Evolutionary conservation across 306 rosid genomes (phyloP).

Genomic region (Arachis stenosperma): DNA sequence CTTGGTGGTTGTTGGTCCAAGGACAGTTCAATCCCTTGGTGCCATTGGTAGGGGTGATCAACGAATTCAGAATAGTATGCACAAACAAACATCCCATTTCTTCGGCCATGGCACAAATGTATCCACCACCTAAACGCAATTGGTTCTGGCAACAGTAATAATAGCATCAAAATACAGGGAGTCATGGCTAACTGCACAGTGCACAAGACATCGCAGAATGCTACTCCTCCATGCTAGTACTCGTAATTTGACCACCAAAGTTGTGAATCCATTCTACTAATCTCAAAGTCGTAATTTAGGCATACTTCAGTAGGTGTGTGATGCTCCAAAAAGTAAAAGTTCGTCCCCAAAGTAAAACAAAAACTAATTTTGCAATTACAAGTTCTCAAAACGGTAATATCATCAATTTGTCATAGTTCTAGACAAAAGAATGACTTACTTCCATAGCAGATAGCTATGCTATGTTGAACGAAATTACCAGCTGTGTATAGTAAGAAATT

Average conservation of each 20-base stretch:
- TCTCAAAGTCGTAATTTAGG: background rate
- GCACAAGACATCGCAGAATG: background rate
- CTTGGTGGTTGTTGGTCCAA: conserved; percentile 35
- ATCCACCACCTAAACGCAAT: background rate
- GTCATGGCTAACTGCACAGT: background rate
- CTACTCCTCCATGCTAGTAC: background rate
- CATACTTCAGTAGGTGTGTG: background rate
- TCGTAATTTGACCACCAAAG: background rate
- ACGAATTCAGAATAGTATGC: background rate
- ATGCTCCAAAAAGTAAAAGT: too few species aligned
- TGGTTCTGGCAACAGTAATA: background rate
- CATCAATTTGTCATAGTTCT: too few species aligned
- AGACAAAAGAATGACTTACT: background rate
- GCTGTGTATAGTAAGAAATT: background rate
- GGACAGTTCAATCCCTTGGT: conserved; percentile 31
- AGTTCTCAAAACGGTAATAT: background rate
- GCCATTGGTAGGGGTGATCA: conserved; percentile 39
- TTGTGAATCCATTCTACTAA: background rate
- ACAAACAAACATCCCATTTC: background rate
- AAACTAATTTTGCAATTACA: background rate
- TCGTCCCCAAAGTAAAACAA: background rate
- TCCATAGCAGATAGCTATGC: conserved; percentile 11
- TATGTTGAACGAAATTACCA: background rate
- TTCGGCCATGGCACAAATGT: background rate
- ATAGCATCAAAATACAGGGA: background rate